A percentile compares a stretch with the other conserved stretches of the same genome.
Conservation (phyloP, 768 basidiomycete species). For the Tubosaeta sp. region DNA sequence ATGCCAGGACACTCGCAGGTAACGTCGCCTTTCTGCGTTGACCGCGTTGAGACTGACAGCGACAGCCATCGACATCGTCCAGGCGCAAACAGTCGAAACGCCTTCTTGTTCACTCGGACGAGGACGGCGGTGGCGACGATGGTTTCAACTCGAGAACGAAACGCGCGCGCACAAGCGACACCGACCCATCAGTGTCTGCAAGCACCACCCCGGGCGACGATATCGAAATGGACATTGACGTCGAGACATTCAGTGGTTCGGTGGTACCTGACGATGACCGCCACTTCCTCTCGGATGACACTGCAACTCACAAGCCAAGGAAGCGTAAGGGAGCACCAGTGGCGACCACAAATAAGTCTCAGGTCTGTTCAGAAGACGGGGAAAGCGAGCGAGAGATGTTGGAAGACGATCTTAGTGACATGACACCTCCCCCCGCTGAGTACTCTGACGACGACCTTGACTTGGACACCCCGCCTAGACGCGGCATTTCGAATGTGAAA, state of each 20-base stretch:
- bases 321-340: conserved; percentile 17
- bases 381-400: conserved; percentile 23
- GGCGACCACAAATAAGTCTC: conserved; percentile 16
- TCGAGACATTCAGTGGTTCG: conserved; percentile 32
- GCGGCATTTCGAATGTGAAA: conserved; percentile 21
- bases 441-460: conserved; percentile 27
- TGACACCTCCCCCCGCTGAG: conserved; percentile 21
- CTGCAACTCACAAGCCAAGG: conserved; percentile 1
- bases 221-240: conserved; percentile 36
- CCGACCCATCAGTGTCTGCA: conserved; percentile 20
- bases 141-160: conserved; percentile 24
- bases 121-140: conserved; percentile 25
- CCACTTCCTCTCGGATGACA: conserved; percentile 20
- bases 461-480: conserved; percentile 19
- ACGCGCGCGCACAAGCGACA: conserved; percentile 25
- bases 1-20: conserved; percentile 19
- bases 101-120: conserved; percentile 33
- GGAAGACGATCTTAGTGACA: conserved; percentile 26
- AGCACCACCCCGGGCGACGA: conserved; percentile 42
- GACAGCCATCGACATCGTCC: conserved; percentile 18
- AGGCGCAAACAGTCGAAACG: conserved; percentile 25
- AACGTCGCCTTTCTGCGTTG: conserved; percentile 1
- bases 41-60: conserved; percentile 6
- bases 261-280: conserved; percentile 11
- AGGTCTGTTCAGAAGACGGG: conserved; percentile 28